Percentiles rank a stretch among this genome's conserved stretches.
phyloP scores from a whole-genome alignment of 2,329 filamentous ascomycete species.

The Chaetothyriales sp. region DNA sequence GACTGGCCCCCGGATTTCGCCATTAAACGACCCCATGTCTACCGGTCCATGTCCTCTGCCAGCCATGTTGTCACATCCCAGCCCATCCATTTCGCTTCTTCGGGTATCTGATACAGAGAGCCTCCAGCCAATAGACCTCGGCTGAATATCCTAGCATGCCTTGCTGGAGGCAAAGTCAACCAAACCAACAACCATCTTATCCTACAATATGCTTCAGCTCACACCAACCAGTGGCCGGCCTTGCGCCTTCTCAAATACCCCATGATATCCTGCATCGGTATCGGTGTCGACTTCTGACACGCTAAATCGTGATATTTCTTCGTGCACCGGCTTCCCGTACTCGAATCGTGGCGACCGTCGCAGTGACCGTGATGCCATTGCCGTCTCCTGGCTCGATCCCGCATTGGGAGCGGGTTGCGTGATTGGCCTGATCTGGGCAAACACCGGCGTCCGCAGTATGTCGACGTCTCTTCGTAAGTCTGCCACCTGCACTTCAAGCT shows the following conservation, averaged over 20 bases:
- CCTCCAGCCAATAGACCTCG: neutral
- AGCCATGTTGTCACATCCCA: neutral
- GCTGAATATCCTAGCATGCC: neutral
- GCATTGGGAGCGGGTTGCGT: conserved; percentile 13
- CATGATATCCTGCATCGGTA: conserved; percentile 13
- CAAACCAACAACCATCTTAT: neutral
- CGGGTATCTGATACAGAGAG: neutral
- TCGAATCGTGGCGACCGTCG: conserved; percentile 10
- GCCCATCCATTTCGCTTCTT: neutral
- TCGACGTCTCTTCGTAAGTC: conserved; percentile 28
- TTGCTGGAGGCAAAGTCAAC: neutral
- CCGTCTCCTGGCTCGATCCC: conserved; percentile 6
- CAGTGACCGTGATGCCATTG: conserved; percentile 5
- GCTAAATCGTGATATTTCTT: conserved; percentile 16
- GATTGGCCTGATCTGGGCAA: conserved; percentile 12
- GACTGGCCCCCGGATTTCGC: too few species aligned
- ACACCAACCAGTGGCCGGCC: conserved; percentile 3
- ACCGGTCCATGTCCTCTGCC: too few species aligned
- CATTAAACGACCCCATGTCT: too few species aligned
- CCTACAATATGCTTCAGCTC: neutral
- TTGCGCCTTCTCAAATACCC: conserved; percentile 16
- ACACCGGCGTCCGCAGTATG: conserved; percentile 13
- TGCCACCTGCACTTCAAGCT: conserved; percentile 31
- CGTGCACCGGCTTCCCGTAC: conserved; percentile 1
- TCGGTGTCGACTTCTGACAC: conserved; percentile 12